A percentile compares a stretch with the other conserved stretches of the same genome.
These are phyloP conservation scores for Xanthoconium stramineum DNA, from an alignment of 768 basidiomycete genomes.

Conservation along the genomic window DNA sequence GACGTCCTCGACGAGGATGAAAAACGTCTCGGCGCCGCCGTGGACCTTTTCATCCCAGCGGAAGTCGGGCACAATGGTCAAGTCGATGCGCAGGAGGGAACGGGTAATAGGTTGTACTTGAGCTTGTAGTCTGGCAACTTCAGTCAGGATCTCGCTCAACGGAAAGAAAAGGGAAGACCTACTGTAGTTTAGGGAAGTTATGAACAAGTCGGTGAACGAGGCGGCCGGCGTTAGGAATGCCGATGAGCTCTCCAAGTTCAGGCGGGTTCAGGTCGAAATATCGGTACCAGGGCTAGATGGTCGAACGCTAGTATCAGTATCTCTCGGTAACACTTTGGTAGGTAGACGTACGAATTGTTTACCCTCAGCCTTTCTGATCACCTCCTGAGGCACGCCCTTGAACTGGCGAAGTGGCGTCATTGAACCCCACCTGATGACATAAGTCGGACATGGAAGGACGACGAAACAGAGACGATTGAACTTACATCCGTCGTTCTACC, in stretches of 20 bases:
- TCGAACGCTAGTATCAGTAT: not conserved
- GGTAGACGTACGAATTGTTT: slow-evolving; percentile 83
- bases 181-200: slow-evolving; percentile 94
- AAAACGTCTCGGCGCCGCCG: slow-evolving; percentile 83
- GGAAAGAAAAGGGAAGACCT: slow-evolving; percentile 23
- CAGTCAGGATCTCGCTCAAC: not conserved
- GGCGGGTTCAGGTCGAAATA: slow-evolving; percentile 92
- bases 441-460: not conserved
- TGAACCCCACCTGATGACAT: slow-evolving; percentile 77
- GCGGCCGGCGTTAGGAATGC: slow-evolving; percentile 89
- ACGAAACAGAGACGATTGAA: not conserved
- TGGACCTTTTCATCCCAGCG: slow-evolving; percentile 96
- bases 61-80: slow-evolving; percentile 97
- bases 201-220: slow-evolving; percentile 92
- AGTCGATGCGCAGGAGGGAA: slow-evolving; percentile 85
- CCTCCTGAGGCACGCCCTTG: slow-evolving; percentile 82
- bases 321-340: not conserved
- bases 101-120: slow-evolving; percentile 97
- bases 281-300: slow-evolving; percentile 82
- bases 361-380: slow-evolving; percentile 87
- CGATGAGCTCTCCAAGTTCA: slow-evolving; percentile 93
- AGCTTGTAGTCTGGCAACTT: slow-evolving; percentile 66
- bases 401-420: slow-evolving; percentile 98
- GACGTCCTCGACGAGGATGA: slow-evolving; percentile 93
- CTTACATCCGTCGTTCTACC: slow-evolving; percentile 83